Conservation (phyloP, 2,329 filamentous ascomycete species). For the Aureobasidium lini region DNA sequence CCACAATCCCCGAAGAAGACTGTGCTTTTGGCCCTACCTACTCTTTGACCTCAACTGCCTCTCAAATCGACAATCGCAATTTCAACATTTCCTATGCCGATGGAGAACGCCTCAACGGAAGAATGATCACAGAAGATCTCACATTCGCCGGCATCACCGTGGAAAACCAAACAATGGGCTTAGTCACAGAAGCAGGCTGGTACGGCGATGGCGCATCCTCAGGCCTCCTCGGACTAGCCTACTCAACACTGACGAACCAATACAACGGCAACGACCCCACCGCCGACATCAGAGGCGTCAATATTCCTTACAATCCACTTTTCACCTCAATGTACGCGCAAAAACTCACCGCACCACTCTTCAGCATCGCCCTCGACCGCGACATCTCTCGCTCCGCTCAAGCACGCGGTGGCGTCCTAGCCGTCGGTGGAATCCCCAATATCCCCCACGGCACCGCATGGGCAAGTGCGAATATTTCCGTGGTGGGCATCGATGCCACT, state of each 20-base stretch:
- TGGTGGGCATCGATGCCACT: constrained; percentile 19
- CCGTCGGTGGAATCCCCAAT: constrained; percentile 44
- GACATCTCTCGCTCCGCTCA: constrained; percentile 14
- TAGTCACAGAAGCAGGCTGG: constrained; percentile 32
- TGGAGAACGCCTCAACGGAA: constrained; percentile 34
- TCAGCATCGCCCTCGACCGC: constrained; percentile 42
- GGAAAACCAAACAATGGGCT: constrained; percentile 38
- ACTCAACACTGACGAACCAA: constrained; percentile 41
- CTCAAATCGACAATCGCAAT: constrained; percentile 31
- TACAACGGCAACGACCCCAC: constrained; percentile 25
- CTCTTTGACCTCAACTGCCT: constrained; percentile 28
- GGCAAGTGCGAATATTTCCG: constrained; percentile 23
- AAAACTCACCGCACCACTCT: constrained; percentile 37
- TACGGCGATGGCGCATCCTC: constrained; percentile 30
- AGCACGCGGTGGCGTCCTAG: constrained; percentile 36
- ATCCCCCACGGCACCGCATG: constrained; percentile 29
- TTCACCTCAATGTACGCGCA: constrained; percentile 43
- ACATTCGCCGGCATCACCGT: constrained; percentile 41
- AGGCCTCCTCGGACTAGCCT: constrained; percentile 47
- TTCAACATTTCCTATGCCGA: constrained; percentile 41
- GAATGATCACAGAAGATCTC: constrained; percentile 35
- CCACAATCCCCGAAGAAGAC: constrained; percentile 14
- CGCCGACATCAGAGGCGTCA: constrained; percentile 18
- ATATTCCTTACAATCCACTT: constrained; percentile 40
- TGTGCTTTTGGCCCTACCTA: constrained; percentile 29